Percentiles rank a stretch among this genome's conserved stretches.
phyloP scores from a whole-genome alignment of 148 eudicot species.

The Polygonum aviculare region DNA sequence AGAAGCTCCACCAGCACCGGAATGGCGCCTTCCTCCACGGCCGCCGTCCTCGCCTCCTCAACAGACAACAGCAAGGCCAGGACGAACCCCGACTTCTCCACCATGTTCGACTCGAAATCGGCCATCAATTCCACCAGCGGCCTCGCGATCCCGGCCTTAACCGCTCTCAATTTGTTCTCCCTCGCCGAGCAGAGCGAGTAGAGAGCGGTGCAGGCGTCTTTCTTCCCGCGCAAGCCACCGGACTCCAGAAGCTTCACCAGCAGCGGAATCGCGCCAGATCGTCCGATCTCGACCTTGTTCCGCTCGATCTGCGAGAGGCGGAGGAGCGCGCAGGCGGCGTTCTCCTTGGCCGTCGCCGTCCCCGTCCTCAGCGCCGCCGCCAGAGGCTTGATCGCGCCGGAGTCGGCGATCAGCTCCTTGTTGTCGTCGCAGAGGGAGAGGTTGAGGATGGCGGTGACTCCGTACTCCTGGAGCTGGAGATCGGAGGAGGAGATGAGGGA shows the following conservation, averaged over 20 bases:
- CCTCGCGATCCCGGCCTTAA: conserved; percentile 26
- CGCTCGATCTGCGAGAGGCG: conserved; percentile 61
- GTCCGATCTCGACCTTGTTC: conserved; percentile 20
- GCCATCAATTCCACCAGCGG: conserved; percentile 24
- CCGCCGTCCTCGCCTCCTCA: conserved; percentile 45
- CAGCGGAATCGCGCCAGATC: conserved; percentile 22
- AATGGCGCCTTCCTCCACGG: conserved; percentile 80
- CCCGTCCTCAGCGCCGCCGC: conserved; percentile 43
- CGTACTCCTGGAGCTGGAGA: conserved; percentile 58
- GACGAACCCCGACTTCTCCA: conserved; percentile 11
- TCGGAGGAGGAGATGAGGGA: conserved; percentile 42
- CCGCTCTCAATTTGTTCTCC: conserved; percentile 24
- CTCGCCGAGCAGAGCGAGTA: conserved; percentile 21
- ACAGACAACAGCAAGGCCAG: conserved; percentile 28
- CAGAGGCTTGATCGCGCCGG: conserved; percentile 72
- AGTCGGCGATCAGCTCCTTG: conserved; percentile 40
- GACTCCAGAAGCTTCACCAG: conserved; percentile 20
- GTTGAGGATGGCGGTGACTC: conserved; percentile 73
- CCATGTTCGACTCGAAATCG: conserved; percentile 20
- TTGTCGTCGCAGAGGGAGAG: conserved; percentile 79
- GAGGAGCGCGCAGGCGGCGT: conserved; percentile 73
- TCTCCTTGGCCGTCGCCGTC: conserved; percentile 54
- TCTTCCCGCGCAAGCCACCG: conserved; percentile 30
- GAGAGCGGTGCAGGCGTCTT: conserved; percentile 32
- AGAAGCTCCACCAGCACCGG: conserved; percentile 75